A percentile compares a stretch with the other conserved stretches of the same genome.
These are phyloP conservation scores for Chrysophaeum taylorii DNA, from an alignment of 352 stramenopile genomes.

Conservation along the genomic window DNA sequence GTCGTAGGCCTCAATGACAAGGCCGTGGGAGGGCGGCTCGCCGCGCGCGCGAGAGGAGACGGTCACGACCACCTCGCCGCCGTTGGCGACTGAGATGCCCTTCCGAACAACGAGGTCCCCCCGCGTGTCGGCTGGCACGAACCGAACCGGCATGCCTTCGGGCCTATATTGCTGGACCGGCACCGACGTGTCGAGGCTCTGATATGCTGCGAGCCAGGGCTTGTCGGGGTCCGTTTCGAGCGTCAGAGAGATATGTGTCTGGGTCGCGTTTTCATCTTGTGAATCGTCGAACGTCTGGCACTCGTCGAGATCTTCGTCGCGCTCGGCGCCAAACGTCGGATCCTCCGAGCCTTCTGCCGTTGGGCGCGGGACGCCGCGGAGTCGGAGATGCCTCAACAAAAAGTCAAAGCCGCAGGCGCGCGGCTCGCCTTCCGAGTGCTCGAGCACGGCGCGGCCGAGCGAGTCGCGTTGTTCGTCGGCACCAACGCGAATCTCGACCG, in stretches of 20 bases:
- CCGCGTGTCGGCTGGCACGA: conserved; percentile 15
- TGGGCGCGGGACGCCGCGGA: neutral
- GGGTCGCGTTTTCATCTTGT: conserved; percentile 13
- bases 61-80: conserved; percentile 13
- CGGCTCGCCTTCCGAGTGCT: conserved; percentile 5
- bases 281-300: neutral
- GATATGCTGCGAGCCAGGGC: conserved; percentile 20
- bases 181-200: conserved; percentile 7
- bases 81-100: conserved; percentile 14
- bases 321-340: too few species aligned
- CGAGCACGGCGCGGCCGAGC: neutral
- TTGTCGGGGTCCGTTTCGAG: conserved; percentile 10
- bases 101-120: conserved; percentile 18
- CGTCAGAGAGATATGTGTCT: conserved; percentile 9
- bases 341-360: too few species aligned
- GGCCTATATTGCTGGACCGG: neutral
- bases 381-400: neutral
- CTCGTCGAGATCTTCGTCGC: neutral
- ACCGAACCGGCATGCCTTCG: conserved; percentile 11
- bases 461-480: neutral
- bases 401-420: neutral
- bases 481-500: neutral
- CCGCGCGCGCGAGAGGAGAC: conserved; percentile 13
- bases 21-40: conserved; percentile 16
- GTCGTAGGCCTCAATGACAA: conserved; percentile 22